phyloP scores from a whole-genome alignment of 2,329 filamentous ascomycete species.

The Fusarium nelsonii region DNA sequence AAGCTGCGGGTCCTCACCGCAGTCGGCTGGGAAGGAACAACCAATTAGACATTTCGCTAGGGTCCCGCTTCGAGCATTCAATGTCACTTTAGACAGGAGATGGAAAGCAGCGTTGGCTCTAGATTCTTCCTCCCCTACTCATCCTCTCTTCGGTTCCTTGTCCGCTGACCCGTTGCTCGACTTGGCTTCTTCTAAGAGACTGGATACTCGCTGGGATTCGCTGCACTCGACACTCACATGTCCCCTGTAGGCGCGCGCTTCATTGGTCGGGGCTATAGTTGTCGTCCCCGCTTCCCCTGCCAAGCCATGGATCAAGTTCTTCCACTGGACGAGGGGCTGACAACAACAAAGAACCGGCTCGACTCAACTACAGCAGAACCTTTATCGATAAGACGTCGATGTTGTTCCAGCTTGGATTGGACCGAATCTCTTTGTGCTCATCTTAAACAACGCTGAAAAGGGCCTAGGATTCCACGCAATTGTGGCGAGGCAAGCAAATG shows the following conservation, averaged over 20 bases:
- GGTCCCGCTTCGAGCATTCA: conserved; percentile 26
- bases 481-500: conserved; percentile 23
- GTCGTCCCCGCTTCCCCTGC: conserved; percentile 35
- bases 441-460: conserved; percentile 30
- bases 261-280: conserved; percentile 38
- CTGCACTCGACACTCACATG: conserved; percentile 12
- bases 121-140: conserved; percentile 9
- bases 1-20: conserved; percentile 37
- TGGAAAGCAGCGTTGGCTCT: conserved; percentile 30
- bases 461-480: conserved; percentile 28
- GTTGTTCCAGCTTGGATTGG: conserved; percentile 29
- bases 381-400: conserved; percentile 36
- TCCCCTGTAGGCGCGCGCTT: conserved; percentile 36
- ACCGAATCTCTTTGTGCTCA: conserved; percentile 34
- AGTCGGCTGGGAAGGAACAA: conserved; percentile 13
- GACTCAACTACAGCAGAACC: not conserved
- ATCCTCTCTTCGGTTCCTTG: not conserved
- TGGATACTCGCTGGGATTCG: conserved; percentile 35
- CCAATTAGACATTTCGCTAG: conserved; percentile 18
- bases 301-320: conserved; percentile 38
- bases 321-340: conserved; percentile 7
- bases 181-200: conserved; percentile 29
- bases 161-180: conserved; percentile 16
- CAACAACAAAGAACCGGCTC: conserved; percentile 21
- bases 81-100: conserved; percentile 34